Conservation (phyloP, 225 moss, liverwort and hornwort species). For the Antitrichia curtipendula region DNA sequence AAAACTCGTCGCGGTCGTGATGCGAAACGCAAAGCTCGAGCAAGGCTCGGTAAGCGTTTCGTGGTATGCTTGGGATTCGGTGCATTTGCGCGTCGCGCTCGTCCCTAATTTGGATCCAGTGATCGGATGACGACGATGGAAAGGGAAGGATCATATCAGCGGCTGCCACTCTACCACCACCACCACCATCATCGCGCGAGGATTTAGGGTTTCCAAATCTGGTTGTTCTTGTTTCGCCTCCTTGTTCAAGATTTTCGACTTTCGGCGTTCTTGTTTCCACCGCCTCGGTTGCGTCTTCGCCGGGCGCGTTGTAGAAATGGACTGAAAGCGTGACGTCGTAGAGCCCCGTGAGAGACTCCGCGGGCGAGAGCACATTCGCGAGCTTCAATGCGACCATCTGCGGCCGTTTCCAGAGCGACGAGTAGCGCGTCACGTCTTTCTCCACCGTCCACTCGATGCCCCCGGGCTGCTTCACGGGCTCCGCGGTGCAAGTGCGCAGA, state of each 20-base stretch:
- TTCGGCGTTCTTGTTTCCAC: not conserved
- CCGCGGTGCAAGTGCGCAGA: constrained; percentile 67
- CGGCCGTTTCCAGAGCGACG: constrained; percentile 45
- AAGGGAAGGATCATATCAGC: constrained; percentile 52
- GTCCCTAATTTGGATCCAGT: constrained; percentile 40
- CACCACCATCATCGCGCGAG: not conserved
- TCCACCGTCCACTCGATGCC: constrained; percentile 73
- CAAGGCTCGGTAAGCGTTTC: constrained; percentile 40
- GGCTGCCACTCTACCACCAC: not conserved
- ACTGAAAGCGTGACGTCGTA: constrained; percentile 57
- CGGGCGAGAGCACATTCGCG: constrained; percentile 42
- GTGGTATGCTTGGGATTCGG: constrained; percentile 21
- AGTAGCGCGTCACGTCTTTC: constrained; percentile 68
- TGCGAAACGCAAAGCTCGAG: constrained; percentile 62
- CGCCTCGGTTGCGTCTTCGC: not conserved
- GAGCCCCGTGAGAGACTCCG: constrained; percentile 32
- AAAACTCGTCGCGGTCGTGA: constrained; percentile 66
- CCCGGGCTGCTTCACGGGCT: constrained; percentile 38
- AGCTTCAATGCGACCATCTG: constrained; percentile 37
- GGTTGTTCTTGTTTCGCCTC: not conserved
- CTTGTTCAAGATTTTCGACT: not conserved
- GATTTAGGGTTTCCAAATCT: not conserved
- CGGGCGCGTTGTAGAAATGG: constrained; percentile 14
- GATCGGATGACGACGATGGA: constrained; percentile 8
- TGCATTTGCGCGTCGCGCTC: constrained; percentile 8